Conservation (phyloP, 345 rosid species). For the Eucalyptus cladocalyx region DNA sequence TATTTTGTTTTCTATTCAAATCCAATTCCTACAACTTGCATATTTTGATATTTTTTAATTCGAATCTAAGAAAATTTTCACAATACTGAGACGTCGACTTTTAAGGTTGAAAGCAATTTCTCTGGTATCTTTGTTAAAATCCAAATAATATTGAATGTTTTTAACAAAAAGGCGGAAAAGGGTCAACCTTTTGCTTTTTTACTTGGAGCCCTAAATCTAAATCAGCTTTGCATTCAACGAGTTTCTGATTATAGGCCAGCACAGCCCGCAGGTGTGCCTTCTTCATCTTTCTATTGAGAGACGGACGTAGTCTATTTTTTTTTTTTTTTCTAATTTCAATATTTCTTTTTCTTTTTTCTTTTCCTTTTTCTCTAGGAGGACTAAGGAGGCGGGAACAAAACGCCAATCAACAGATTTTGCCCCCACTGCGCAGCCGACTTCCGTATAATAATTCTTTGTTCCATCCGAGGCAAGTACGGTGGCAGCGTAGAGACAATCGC, state of each 20-base stretch:
- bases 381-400: not conserved
- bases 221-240: not conserved
- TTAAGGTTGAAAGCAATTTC: not conserved
- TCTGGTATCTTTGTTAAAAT: not conserved
- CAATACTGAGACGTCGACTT: fast-evolving
- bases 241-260: not conserved
- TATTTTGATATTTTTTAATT: not conserved
- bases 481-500: not conserved
- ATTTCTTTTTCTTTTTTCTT: not conserved
- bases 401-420: not conserved
- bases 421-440: not conserved
- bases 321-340: not conserved
- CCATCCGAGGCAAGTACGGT: not conserved
- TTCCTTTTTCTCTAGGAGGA: not conserved
- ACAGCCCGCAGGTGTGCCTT: not conserved
- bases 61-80: not conserved
- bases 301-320: not conserved
- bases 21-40: not conserved
- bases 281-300: not conserved
- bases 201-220: not conserved
- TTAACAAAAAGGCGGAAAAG: not conserved
- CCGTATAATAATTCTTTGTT: not conserved
- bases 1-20: not conserved
- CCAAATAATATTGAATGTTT: not conserved
- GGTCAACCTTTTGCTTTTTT: not conserved